Percentiles rank a stretch among this genome's conserved stretches.
Evolutionary conservation across 192 early-diverging fungal genomes (phyloP).

Genomic region (Pecoramyces ruminantium): DNA sequence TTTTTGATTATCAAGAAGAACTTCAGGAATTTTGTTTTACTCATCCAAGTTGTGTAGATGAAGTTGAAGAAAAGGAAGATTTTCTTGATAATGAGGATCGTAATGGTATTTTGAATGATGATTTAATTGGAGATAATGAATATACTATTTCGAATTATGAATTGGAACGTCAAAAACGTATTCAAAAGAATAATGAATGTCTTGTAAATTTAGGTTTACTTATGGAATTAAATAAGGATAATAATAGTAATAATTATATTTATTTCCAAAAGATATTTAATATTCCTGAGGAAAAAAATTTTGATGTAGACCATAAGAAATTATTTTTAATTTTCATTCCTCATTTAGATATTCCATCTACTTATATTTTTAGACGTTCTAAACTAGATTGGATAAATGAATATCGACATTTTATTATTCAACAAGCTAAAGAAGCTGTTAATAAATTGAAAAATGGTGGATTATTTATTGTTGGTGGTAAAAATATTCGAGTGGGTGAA

Average conservation of each 20-base stretch:
- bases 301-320: not conserved
- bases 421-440: constrained; percentile 6
- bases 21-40: not conserved
- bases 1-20: constrained; percentile 12
- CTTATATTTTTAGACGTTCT: constrained; percentile 2
- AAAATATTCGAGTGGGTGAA: constrained; percentile 10
- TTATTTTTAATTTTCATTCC: constrained; percentile 13
- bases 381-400: constrained; percentile 6
- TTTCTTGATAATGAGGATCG: not conserved
- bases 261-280: constrained; percentile 6
- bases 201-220: constrained; percentile 50
- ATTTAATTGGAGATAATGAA: constrained; percentile 4
- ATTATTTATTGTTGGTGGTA: constrained; percentile 14
- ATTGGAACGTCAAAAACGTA: constrained; percentile 25
- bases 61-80: constrained; percentile 6
- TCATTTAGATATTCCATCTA: constrained; percentile 14
- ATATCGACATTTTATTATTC: constrained; percentile 12
- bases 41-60: constrained; percentile 1
- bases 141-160: constrained; percentile 37
- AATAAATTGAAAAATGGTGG: constrained; percentile 8
- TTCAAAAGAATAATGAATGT: constrained; percentile 41
- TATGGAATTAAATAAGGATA: constrained; percentile 41
- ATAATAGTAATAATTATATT: constrained; percentile 9
- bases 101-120: not conserved
- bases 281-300: not conserved